Evolutionary conservation across 2,329 filamentous ascomycete genomes (phyloP).

Genomic region (Davidsoniella neocaledoniae): DNA sequence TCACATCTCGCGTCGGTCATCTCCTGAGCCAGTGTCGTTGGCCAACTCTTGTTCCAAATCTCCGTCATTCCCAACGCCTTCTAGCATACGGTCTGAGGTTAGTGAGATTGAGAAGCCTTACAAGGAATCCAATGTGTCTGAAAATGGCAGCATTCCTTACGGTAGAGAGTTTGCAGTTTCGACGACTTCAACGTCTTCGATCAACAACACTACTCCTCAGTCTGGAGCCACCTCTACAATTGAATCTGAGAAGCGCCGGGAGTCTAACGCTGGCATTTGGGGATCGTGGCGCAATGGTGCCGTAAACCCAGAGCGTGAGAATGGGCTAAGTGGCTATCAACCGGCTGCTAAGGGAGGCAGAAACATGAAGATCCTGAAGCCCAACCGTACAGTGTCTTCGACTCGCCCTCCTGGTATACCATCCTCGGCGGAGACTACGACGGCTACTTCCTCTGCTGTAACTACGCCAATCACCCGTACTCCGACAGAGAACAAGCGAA

Average conservation of each 20-base stretch:
- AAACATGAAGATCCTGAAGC: conserved; percentile 81
- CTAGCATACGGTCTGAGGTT: conserved; percentile 6
- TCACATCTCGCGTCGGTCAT: conserved; percentile 21
- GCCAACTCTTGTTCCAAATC: conserved; percentile 6
- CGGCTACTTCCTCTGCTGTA: neutral
- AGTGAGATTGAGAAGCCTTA: conserved; percentile 5
- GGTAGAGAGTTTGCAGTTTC: too few relatives aligned
- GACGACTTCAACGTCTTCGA: neutral
- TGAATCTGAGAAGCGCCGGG: conserved; percentile 6
- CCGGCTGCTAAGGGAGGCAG: conserved; percentile 44
- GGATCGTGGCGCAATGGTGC: conserved; percentile 51
- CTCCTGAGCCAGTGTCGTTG: conserved; percentile 13
- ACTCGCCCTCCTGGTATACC: conserved; percentile 21
- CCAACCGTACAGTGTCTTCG: conserved; percentile 47
- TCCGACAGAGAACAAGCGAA: neutral
- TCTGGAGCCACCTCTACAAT: conserved; percentile 13
- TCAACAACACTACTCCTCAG: neutral
- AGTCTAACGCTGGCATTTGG: conserved; percentile 38
- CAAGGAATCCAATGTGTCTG: conserved; percentile 4
- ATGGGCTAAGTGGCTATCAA: conserved; percentile 46
- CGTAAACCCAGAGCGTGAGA: conserved; percentile 29
- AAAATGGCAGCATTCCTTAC: conserved; percentile 6
- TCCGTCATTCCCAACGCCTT: conserved; percentile 8
- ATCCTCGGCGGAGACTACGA: neutral
- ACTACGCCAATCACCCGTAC: conserved; percentile 16